Conservation (phyloP, 495 filamentous ascomycete genomes). For the Melanomma pulvis-pyrius region DNA sequence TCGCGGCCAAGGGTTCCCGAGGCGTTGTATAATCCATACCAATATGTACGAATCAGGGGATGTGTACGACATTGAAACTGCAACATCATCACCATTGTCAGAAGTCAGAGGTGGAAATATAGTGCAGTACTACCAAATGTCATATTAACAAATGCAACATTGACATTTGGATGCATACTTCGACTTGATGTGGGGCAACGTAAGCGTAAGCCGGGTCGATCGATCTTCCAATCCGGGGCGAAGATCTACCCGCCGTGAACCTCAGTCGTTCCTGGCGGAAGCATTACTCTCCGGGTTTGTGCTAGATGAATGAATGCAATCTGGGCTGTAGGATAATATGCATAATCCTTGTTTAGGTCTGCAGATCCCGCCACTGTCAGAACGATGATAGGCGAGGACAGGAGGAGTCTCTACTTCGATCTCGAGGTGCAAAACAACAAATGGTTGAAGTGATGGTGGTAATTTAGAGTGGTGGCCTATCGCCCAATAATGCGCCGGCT, state of each 20-base stretch:
- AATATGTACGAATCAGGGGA: not conserved
- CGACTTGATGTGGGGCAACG: not conserved
- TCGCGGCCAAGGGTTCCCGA: not conserved
- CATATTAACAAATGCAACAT: constrained; percentile 13
- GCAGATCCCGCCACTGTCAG: not conserved
- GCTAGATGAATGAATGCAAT: not conserved
- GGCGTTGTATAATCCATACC: not conserved
- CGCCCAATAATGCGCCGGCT: too few relatives aligned
- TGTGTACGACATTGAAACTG: not conserved
- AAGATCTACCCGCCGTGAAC: not conserved
- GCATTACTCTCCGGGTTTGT: not conserved
- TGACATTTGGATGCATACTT: not conserved
- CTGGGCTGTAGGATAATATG: not conserved
- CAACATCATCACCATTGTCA: not conserved
- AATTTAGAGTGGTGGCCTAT: too few relatives aligned
- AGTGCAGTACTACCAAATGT: not conserved
- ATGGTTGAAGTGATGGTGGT: too few relatives aligned
- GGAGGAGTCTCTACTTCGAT: too few relatives aligned
- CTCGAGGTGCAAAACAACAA: too few relatives aligned
- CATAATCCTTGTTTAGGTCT: not conserved
- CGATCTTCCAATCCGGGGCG: not conserved
- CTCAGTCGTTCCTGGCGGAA: not conserved
- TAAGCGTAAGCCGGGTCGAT: not conserved
- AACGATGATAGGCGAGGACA: not conserved
- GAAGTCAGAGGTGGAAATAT: not conserved